A percentile compares a stretch with the other conserved stretches of the same genome.
Evolutionary conservation across 1,284 basidiomycete genomes (phyloP).

Genomic region (Naganishia sp.): DNA sequence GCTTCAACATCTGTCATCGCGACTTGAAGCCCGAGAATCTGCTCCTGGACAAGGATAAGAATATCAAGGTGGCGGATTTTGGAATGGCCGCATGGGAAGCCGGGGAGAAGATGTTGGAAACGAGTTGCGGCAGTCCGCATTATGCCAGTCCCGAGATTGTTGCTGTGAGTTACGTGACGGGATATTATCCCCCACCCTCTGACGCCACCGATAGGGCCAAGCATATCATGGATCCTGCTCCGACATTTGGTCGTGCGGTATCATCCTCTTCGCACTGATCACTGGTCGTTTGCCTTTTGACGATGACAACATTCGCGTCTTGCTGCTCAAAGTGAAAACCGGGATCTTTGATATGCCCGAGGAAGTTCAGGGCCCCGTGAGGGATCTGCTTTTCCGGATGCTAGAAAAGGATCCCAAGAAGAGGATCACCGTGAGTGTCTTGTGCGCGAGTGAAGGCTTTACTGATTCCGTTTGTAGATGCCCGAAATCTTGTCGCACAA

Average conservation of each 20-base stretch:
- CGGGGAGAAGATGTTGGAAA: conserved; percentile 73
- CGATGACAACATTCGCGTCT: conserved; percentile 67
- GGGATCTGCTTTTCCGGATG: conserved; percentile 84
- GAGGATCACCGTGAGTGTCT: conserved; percentile 73
- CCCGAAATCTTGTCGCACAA: conserved; percentile 81
- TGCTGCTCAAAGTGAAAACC: conserved; percentile 81
- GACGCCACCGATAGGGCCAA: conserved; percentile 62
- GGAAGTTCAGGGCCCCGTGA: conserved; percentile 73
- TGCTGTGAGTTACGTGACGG: conserved; percentile 70
- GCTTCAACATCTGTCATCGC: conserved; percentile 94
- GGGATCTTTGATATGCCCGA: conserved; percentile 81
- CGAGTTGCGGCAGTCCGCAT: conserved; percentile 95
- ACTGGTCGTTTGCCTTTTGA: conserved; percentile 94
- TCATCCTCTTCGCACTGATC: conserved; percentile 89
- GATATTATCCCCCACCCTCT: neutral
- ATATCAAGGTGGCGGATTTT: conserved; percentile 95
- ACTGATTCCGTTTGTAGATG: conserved; percentile 59
- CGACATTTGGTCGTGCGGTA: conserved; percentile 98
- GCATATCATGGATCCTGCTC: conserved; percentile 86
- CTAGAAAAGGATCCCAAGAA: conserved; percentile 76
- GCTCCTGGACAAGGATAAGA: conserved; percentile 74
- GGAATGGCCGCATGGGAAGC: conserved; percentile 90
- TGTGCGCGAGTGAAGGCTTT: neutral
- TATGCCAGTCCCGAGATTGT: conserved; percentile 99
- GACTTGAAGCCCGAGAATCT: conserved; percentile 96